Evolutionary conservation across 129 eudicot genomes (phyloP), one percentile per base, ranked within the genome.

Genomic region (Deinandra increscens): DNA sequence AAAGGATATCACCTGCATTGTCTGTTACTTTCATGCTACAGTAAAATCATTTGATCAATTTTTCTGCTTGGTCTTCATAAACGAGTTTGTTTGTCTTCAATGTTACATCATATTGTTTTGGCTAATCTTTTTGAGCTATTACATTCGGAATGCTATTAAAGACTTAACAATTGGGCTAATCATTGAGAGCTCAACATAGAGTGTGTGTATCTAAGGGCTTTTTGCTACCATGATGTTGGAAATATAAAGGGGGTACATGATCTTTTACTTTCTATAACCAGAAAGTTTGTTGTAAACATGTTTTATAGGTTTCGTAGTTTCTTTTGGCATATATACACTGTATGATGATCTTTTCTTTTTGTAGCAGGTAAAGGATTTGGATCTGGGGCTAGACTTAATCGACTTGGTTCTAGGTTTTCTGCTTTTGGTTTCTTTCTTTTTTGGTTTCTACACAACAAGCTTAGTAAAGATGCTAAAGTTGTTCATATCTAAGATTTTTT

Each of bases 1-100:
- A 93, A 89, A 82, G 99, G 90, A 64, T 93, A 93, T 83, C 94
- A 93, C 68, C 79, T 89, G 84, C 96, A 88, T 44, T 97, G 95
- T 17, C 80, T 87, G 20, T 85, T 93, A 38, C 84, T n/a, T 81
- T 71, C 99, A 93, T 89, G 93, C 88, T 17, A 87, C 79, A 51
- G 8, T 51, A 51, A 8, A 51, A 19, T 18, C 59, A 9, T 26
- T 26, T 26, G 31, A 1, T 26, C n/a, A n/a, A n/a, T n/a, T n/a
- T n/a, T n/a, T n/a, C n/a, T n/a, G n/a, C n/a, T n/a, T n/a, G n/a
- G n/a, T n/a, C n/a, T n/a, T n/a, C n/a, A n/a, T n/a, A n/a, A n/a
- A n/a, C n/a, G 3, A 3, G 31, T 26, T 1, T 26, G 31, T 26
- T 26, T 26, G 31, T 26, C 1, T 26, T 26, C 31, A 26, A 26